phyloP scores from a whole-genome alignment of 768 basidiomycete genomes.

The Amanita polypyramis region DNA sequence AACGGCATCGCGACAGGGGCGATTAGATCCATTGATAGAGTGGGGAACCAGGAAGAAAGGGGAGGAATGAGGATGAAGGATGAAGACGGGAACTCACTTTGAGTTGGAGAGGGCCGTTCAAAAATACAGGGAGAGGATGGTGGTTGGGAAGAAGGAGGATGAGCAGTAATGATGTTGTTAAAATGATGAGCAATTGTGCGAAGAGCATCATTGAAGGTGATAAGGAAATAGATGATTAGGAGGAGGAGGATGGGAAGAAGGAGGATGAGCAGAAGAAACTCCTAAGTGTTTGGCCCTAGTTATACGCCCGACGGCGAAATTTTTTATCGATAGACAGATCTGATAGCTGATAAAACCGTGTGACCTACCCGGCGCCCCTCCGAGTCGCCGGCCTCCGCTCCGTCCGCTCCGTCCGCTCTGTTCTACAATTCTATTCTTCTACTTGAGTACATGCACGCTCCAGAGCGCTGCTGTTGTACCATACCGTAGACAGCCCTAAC shows the following conservation, averaged over 20 bases:
- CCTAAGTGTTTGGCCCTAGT: constrained; percentile 46
- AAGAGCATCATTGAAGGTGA: too few species aligned
- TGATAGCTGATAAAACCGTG: constrained; percentile 42
- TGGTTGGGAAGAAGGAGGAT: constrained; percentile 37
- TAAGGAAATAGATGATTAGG: too few species aligned
- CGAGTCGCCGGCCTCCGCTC: constrained; percentile 12
- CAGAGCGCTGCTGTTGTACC: not conserved
- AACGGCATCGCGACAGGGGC: constrained; percentile 16
- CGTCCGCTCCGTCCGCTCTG: not conserved
- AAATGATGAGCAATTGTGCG: too few species aligned
- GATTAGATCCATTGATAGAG: constrained; percentile 19
- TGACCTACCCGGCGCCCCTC: constrained; percentile 28
- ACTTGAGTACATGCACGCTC: too few species aligned
- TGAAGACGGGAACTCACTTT: constrained; percentile 26
- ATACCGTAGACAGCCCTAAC: too few species aligned
- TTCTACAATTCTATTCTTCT: too few species aligned
- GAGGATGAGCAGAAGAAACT: constrained; percentile 22
- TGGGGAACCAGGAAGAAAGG: constrained; percentile 8
- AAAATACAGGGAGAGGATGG: constrained; percentile 26
- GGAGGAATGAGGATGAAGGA: not conserved
- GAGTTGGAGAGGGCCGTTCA: constrained; percentile 18
- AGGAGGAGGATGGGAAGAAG: constrained; percentile 40
- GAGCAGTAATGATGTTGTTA: too few species aligned
- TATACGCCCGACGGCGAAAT: constrained; percentile 45
- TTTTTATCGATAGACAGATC: constrained; percentile 49